A percentile compares a stretch with the other conserved stretches of the same genome.
These are phyloP conservation scores for Zangia roseola DNA, from an alignment of 768 basidiomycete species.

Conservation along the genomic window DNA sequence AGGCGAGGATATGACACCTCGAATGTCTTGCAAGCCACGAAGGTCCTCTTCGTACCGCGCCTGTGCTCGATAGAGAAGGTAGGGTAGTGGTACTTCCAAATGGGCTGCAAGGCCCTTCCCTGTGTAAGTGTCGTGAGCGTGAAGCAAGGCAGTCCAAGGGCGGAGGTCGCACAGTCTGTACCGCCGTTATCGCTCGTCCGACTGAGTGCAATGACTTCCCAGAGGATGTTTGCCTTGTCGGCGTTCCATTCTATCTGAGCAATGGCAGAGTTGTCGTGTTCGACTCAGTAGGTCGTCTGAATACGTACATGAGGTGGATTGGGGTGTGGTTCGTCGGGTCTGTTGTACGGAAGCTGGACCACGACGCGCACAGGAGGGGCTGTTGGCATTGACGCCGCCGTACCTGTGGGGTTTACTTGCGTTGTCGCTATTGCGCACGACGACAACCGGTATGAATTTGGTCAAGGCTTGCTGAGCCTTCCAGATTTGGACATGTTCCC, in stretches of 20 bases:
- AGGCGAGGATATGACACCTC: conserved; percentile 54
- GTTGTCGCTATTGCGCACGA: conserved; percentile 1
- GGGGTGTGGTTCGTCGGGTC: conserved; percentile 64
- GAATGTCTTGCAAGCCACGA: conserved; percentile 70
- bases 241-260: conserved; percentile 78
- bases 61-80: conserved; percentile 81
- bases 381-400: conserved; percentile 22
- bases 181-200: conserved; percentile 69
- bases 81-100: conserved; percentile 79
- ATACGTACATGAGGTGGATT: conserved; percentile 69
- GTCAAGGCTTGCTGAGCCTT: not conserved
- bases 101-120: conserved; percentile 84
- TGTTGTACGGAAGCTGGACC: conserved; percentile 74
- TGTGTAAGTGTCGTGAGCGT: conserved; percentile 28
- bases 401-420: not conserved
- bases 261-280: conserved; percentile 8
- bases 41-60: conserved; percentile 85
- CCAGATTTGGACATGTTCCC: conserved; percentile 8
- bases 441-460: not conserved
- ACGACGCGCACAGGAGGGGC: conserved; percentile 61
- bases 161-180: conserved; percentile 66
- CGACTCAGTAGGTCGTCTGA: conserved; percentile 6
- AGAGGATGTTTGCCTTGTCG: conserved; percentile 81
- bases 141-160: not conserved
- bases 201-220: conserved; percentile 84